Percentiles rank a stretch among this genome's conserved stretches.
These are phyloP conservation scores for Xylaria scruposa DNA, from an alignment of 495 filamentous ascomycete genomes.

Conservation along the genomic window DNA sequence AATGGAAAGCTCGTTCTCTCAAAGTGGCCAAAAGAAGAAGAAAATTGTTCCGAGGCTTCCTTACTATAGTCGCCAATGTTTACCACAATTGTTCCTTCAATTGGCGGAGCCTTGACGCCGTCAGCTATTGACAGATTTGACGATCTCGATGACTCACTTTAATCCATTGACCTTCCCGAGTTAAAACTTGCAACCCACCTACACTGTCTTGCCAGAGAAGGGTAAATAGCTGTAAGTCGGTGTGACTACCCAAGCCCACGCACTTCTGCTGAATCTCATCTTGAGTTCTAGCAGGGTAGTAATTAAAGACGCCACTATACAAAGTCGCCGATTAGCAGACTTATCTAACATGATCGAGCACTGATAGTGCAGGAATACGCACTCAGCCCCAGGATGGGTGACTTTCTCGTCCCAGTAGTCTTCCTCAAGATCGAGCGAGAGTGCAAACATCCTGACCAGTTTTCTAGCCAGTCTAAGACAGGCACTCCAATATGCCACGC, in stretches of 20 bases:
- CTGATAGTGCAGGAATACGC: neutral
- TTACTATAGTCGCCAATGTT: conserved; percentile 66
- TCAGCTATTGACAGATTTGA: neutral
- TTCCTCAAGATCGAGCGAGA: conserved; percentile 56
- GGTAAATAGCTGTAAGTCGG: conserved; percentile 65
- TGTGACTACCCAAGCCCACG: conserved; percentile 63
- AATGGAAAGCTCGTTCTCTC: no score
- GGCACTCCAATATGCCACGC: conserved; percentile 53
- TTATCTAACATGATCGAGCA: neutral
- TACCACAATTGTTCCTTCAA: conserved; percentile 65
- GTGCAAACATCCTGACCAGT: conserved; percentile 56
- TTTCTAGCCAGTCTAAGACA: conserved; percentile 56
- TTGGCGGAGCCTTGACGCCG: conserved; percentile 48
- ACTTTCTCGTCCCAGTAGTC: conserved; percentile 58
- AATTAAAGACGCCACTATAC: conserved; percentile 49
- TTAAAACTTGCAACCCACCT: conserved; percentile 62
- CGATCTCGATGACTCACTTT: conserved; percentile 42
- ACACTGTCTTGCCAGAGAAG: conserved; percentile 62
- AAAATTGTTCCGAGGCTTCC: no score
- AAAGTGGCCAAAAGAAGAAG: no score
- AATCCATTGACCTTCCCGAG: conserved; percentile 60
- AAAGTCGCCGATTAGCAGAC: neutral
- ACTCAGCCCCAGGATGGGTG: conserved; percentile 57
- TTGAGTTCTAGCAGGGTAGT: conserved; percentile 53
- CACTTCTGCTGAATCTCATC: conserved; percentile 41